These are phyloP conservation scores for Wickerhamomyces silvicola DNA, from an alignment of 805 yeast species.

Conservation along the genomic window DNA sequence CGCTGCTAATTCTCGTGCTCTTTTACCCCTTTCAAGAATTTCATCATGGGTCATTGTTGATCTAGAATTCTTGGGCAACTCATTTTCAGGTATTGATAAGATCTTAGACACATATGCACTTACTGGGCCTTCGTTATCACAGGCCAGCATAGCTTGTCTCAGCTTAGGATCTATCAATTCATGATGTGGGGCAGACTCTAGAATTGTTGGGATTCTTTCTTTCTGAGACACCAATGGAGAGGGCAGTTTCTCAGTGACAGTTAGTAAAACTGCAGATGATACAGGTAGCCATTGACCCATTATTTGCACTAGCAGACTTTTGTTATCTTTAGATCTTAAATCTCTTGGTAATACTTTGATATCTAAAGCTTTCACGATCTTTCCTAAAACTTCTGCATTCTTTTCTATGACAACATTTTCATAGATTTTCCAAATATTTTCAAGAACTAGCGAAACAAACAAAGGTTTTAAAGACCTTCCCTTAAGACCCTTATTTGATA, in stretches of 20 bases:
- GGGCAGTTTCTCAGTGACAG: constrained; percentile 81
- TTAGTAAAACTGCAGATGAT: constrained; percentile 74
- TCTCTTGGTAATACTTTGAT: constrained; percentile 71
- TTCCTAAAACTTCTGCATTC: constrained; percentile 65
- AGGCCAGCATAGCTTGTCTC: constrained; percentile 50
- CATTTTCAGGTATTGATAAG: constrained; percentile 75
- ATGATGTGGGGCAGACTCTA: constrained; percentile 51
- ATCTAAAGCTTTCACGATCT: constrained; percentile 64
- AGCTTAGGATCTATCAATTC: constrained; percentile 43
- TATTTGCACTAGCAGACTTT: constrained; percentile 52
- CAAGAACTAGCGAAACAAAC: constrained; percentile 81
- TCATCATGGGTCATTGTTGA: constrained; percentile 45
- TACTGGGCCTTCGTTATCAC: constrained; percentile 61
- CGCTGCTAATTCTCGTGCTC: constrained; percentile 60
- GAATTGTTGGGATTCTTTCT: constrained; percentile 59
- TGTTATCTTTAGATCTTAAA: constrained; percentile 69
- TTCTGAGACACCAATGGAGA: constrained; percentile 76
- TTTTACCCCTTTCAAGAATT: constrained; percentile 52
- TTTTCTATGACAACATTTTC: constrained; percentile 59
- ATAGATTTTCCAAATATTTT: constrained; percentile 89
- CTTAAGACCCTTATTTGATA: constrained; percentile 58
- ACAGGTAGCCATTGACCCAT: constrained; percentile 95
- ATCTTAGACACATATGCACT: constrained; percentile 86
- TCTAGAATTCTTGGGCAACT: constrained; percentile 54
- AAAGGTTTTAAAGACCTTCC: constrained; percentile 65